Base-by-base conservation (phyloP, 2,329 filamentous ascomycete genomes). In the Ascochyta rabiei region DNA sequence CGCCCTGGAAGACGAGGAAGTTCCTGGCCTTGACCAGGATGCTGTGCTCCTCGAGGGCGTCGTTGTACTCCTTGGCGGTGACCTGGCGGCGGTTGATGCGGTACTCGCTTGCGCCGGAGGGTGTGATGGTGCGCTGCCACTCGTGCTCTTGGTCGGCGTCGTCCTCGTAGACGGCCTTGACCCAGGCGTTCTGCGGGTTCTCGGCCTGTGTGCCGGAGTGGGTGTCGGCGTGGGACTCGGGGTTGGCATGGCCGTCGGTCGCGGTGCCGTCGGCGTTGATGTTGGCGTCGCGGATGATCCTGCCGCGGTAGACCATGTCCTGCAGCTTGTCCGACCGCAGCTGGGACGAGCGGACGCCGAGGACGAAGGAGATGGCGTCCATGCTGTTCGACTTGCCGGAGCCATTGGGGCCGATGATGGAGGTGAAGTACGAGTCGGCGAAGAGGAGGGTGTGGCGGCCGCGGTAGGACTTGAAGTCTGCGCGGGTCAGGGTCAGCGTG, bases 391-490 rank as follows among this genome's bases (percentile, higher is more conserved):
- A 99, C 78, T 99, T 99, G 62, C 95, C 95, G 31, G 95, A 98
- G 81, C 95, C 95, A 93, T 99, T 99, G 74, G 95, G 95, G 6
- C 96, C 95, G 72, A 99, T 98, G 72, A 99, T 97, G 37, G 95
- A 99, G 44, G 95, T 99, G 77, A 99, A 99, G 78, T 97, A 98
- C 2, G 93, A 96, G 80, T 99, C 93, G 71, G 93, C 93, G 70
- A 99, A 97, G 48, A 97, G 86, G 39, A 99, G 86, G 57, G 86
- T 88, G 80, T 99, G 95, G 70, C 97, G 93, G 54, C 93, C 95
- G 77, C 96, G 96, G 82, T 99, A 99, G 68, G 95, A 98, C 81
- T 99, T 99, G 86, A 99, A 99, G 81, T 99, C 90, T 95, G 70
- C 24, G 40, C 52, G 10, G 26, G 28, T 3, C 9, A 5, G 43